Evolutionary conservation across 2,329 filamentous ascomycete genomes (phyloP).

Genomic region (Apiospora hydei): DNA sequence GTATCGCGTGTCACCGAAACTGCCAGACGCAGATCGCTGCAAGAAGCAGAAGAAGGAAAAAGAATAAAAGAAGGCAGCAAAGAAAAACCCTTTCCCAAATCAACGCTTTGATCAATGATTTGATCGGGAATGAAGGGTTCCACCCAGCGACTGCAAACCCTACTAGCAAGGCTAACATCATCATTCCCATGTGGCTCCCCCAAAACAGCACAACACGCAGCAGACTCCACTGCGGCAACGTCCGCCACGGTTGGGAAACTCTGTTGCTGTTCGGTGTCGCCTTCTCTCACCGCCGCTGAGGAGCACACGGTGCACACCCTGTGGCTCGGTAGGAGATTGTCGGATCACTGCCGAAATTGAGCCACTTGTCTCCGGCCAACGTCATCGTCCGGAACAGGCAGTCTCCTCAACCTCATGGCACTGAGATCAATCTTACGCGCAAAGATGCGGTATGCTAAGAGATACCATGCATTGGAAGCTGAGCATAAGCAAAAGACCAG

Average conservation of each 20-base stretch:
- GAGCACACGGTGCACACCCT: too few relatives aligned
- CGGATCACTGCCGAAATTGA: neutral
- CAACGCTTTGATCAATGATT: slow-evolving; percentile 9
- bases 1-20: neutral
- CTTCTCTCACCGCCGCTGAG: neutral
- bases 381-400: neutral
- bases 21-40: slow-evolving; percentile 1
- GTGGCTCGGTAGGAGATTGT: neutral
- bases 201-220: slow-evolving; percentile 8
- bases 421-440: too few relatives aligned
- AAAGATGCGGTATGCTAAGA: too few relatives aligned
- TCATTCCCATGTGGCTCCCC: slow-evolving; percentile 15
- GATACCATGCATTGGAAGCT: neutral
- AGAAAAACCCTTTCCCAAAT: neutral
- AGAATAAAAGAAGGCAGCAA: neutral
- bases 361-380: neutral
- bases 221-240: slow-evolving; percentile 18
- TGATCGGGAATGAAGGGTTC: slow-evolving; percentile 13
- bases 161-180: slow-evolving; percentile 11
- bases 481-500: neutral
- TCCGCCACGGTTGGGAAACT: slow-evolving; percentile 16
- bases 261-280: slow-evolving; percentile 17
- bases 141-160: slow-evolving; percentile 2
- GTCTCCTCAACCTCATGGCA: neutral
- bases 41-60: neutral